A percentile compares a stretch with the other conserved stretches of the same genome.
Conservation (phyloP, 192 early-diverging fungal genomes). For the Entophlyctis luteolus region DNA sequence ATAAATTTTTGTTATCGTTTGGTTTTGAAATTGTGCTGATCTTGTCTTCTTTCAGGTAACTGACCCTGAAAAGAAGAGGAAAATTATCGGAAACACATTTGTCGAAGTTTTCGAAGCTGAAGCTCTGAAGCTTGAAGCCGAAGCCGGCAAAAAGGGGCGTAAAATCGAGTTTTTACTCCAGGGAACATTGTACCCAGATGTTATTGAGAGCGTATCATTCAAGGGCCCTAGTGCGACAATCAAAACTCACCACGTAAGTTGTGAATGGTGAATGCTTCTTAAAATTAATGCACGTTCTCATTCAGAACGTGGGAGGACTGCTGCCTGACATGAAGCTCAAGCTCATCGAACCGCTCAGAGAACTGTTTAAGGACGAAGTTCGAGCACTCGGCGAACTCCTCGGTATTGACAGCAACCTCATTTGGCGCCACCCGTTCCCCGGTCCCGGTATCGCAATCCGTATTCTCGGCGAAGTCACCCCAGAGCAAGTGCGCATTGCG, state of each 20-base stretch:
- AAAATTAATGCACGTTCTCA: neutral
- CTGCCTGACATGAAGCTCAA: conserved; percentile 96
- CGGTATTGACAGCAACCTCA: conserved; percentile 85
- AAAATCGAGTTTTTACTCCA: conserved; percentile 93
- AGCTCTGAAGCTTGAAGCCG: conserved; percentile 78
- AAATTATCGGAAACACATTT: conserved; percentile 98
- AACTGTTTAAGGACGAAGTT: conserved; percentile 99
- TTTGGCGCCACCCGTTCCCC: conserved; percentile 99
- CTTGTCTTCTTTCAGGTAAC: conserved; percentile 45
- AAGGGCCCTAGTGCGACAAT: conserved; percentile 98
- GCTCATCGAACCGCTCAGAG: conserved; percentile 95
- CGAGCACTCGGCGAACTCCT: conserved; percentile 89
- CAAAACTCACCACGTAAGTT: conserved; percentile 91
- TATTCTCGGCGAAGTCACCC: conserved; percentile 92
- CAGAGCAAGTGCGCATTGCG: conserved; percentile 88
- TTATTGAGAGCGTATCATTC: conserved; percentile 97
- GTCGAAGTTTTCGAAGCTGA: conserved; percentile 80
- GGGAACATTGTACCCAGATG: conserved; percentile 98
- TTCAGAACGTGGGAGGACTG: conserved; percentile 89
- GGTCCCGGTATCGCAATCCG: conserved; percentile 99
- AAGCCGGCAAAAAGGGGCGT: conserved; percentile 68
- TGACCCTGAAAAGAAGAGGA: conserved; percentile 96
- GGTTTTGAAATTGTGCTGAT: neutral
- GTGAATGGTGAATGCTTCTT: too few relatives aligned
- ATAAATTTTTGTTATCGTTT: neutral